Base-by-base conservation (phyloP, 23 red algal species). In the Gracilaria caudata region DNA sequence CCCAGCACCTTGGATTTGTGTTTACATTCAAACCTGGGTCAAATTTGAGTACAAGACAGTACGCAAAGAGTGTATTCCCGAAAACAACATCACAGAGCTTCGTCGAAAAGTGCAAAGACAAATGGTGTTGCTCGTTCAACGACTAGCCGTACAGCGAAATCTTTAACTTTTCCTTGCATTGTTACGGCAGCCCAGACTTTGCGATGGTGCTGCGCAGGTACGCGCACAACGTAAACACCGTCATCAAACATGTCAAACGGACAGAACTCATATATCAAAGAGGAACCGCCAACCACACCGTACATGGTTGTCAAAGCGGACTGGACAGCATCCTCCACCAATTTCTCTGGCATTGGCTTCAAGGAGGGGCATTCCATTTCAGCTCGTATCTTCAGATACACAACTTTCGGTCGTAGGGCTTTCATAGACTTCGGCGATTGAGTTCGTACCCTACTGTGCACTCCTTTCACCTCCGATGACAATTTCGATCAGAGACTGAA, bases 161-260 rank as follows among this genome's bases (percentile, higher is more conserved):
- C 70, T 8, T 47, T 29, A 17, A 75, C 37, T 26, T 45, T 75
- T 24, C 21, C 39, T n/a, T 46, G 37, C 70, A 75, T 75, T 4
- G 70, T 75, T 43, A 75, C 13, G 13, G 70, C 70, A 45, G 70
- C 70, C 70, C 70, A 75, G 2, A 75, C 70, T 16, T 75, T 75
- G 24, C 49, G 70, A 47, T 75, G 24, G 70, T 75, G 70, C 43
- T 45, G 21, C 13, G 24, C 29, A 25, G 70, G 70, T 47, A 47
- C 33, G 10, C 70, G 38, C 13, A 75, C 5, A 46, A 75, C 70
- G 19, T 75, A 29, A 13, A 75, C 39, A 28, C 70, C 70, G 13
- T 45, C 70, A 4, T 75, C 70, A 32, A 38, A 24, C 0, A 29
- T 24, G 12, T 25, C 8, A 29, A 75, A 47, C 4, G 13, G 9